A percentile compares a stretch with the other conserved stretches of the same genome.
Evolutionary conservation across 208 protist species (phyloP).

Genomic region (Crithidia brevicula): DNA sequence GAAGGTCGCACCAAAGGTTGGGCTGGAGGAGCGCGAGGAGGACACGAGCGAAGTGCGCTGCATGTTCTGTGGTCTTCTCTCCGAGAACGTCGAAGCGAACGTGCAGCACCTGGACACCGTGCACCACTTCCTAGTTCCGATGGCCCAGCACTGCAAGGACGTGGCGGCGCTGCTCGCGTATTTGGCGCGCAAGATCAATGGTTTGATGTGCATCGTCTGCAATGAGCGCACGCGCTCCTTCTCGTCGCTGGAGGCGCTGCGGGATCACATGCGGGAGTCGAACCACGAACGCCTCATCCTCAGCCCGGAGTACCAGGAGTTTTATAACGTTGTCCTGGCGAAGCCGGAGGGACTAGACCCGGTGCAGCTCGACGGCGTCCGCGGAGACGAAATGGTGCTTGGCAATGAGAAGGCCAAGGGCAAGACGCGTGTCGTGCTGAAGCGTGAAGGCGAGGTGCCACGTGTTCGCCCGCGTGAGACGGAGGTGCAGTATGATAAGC

Average conservation of each 20-base stretch:
- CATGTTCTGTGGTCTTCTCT: conserved; percentile 80
- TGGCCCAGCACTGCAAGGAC: conserved; percentile 70
- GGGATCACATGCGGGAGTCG: conserved; percentile 86
- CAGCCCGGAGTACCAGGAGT: conserved; percentile 83
- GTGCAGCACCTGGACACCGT: conserved; percentile 58
- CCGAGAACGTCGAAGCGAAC: conserved; percentile 52
- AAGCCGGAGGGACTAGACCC: conserved; percentile 47
- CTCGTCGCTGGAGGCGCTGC: conserved; percentile 71
- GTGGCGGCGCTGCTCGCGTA: conserved; percentile 69
- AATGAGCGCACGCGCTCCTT: conserved; percentile 79
- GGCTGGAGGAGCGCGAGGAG: conserved; percentile 73
- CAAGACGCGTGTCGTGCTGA: conserved; percentile 49
- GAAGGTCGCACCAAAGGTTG: conserved; percentile 52
- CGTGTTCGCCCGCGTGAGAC: conserved; percentile 65
- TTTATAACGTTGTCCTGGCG: conserved; percentile 74
- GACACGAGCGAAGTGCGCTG: conserved; percentile 82
- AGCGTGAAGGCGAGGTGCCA: conserved; percentile 75
- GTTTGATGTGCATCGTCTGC: conserved; percentile 89
- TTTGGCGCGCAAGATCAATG: conserved; percentile 88
- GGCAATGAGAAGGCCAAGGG: conserved; percentile 19
- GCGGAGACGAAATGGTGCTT: conserved; percentile 53
- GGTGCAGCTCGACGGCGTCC: conserved; percentile 53
- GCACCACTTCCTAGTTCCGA: conserved; percentile 83
- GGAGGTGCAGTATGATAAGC: conserved; percentile 55
- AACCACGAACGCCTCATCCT: conserved; percentile 84